These are phyloP conservation scores for Heterobasidion parviporum DNA, from an alignment of 1,284 basidiomycete genomes.

Conservation along the genomic window DNA sequence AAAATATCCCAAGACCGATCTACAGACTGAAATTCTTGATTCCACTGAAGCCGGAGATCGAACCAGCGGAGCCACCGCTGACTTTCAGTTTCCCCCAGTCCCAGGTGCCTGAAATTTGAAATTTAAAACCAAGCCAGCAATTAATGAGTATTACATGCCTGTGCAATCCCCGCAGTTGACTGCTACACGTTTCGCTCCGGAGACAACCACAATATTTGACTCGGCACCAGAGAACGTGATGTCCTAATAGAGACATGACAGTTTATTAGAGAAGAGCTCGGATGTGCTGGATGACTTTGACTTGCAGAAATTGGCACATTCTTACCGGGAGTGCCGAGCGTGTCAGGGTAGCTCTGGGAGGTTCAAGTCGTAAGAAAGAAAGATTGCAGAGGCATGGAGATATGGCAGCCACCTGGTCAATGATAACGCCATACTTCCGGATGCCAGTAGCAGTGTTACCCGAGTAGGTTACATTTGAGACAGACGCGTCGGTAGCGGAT, in stretches of 20 bases:
- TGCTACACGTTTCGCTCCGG: slow-evolving; percentile 20
- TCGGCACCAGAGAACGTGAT: slow-evolving; percentile 21
- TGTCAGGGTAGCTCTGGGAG: slow-evolving; percentile 27
- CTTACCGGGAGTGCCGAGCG: slow-evolving; percentile 27
- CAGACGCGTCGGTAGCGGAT: slow-evolving; percentile 23
- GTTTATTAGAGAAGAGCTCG: neutral
- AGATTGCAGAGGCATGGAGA: neutral
- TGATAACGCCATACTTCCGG: slow-evolving; percentile 28
- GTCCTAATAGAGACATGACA: slow-evolving; percentile 9
- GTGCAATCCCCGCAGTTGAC: slow-evolving; percentile 24
- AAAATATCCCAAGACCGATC: neutral
- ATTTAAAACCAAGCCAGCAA: neutral
- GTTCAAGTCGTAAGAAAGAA: neutral
- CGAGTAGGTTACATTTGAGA: slow-evolving; percentile 29
- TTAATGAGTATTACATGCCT: slow-evolving; percentile 12
- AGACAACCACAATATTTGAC: slow-evolving; percentile 19
- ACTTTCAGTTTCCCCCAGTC: slow-evolving; percentile 40
- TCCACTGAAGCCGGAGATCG: slow-evolving; percentile 27
- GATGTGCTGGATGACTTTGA: neutral
- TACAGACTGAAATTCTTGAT: slow-evolving; percentile 23
- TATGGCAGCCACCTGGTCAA: slow-evolving; percentile 22
- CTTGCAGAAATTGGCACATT: slow-evolving; percentile 14
- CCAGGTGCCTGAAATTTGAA: slow-evolving; percentile 33
- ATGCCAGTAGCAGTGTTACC: slow-evolving; percentile 19
- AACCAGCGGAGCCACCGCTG: slow-evolving; percentile 33